Conservation (phyloP, 108 stramenopile genomes). For the Nannochloropsis gaditana region DNA sequence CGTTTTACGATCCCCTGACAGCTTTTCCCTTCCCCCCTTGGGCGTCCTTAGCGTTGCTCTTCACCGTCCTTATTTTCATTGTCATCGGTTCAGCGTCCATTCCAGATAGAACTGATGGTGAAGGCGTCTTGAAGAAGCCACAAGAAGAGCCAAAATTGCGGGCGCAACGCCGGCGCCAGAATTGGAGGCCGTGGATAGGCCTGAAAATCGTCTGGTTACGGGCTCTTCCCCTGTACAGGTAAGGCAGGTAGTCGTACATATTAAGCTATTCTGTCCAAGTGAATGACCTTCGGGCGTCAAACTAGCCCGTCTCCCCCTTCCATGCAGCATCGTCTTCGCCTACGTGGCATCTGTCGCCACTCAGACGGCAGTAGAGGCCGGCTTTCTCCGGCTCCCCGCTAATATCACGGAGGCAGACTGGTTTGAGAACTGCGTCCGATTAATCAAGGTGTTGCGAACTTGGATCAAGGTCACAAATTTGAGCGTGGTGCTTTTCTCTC, state of each 20-base stretch:
- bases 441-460: neutral
- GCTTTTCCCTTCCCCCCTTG: neutral
- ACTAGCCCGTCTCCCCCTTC: neutral
- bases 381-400: neutral
- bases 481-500: neutral
- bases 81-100: neutral
- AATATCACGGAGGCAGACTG: neutral
- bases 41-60: neutral
- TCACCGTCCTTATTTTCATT: slow-evolving; percentile 15
- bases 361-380: neutral
- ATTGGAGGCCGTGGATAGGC: neutral
- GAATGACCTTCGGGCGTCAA: too few relatives aligned
- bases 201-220: neutral
- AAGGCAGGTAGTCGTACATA: neutral
- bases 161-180: neutral
- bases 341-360: neutral
- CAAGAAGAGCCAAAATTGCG: neutral
- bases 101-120: neutral
- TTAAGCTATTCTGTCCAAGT: neutral
- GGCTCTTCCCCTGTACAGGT: neutral
- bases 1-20: neutral
- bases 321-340: neutral
- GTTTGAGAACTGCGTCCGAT: slow-evolving; percentile 6
- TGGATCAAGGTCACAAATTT: neutral
- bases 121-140: neutral